Percentiles rank a stretch among this genome's conserved stretches.
These are phyloP conservation scores for Talaromyces adpressus DNA, from an alignment of 495 filamentous ascomycete species.

Conservation along the genomic window DNA sequence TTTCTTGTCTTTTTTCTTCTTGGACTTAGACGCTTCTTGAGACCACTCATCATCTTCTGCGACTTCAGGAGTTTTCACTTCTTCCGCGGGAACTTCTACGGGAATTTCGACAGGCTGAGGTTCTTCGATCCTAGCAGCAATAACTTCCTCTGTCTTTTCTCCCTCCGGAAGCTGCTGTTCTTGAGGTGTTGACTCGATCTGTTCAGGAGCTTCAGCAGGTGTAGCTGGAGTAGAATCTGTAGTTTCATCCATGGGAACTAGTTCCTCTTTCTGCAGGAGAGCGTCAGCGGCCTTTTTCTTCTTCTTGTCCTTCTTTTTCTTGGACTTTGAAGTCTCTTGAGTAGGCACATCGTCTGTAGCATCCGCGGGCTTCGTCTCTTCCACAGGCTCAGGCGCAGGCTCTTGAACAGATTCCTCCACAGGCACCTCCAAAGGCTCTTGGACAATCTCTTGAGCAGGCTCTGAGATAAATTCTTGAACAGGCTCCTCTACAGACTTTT, in stretches of 20 bases:
- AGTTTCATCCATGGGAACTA: neutral
- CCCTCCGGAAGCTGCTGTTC: neutral
- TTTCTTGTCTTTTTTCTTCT: slow-evolving; percentile 8
- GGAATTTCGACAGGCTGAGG: neutral
- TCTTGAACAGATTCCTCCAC: neutral
- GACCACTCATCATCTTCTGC: neutral
- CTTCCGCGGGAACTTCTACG: neutral
- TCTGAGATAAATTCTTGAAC: neutral
- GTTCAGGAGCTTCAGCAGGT: neutral
- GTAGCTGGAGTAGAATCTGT: neutral
- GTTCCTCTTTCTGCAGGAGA: neutral
- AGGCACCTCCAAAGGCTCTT: neutral
- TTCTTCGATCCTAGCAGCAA: neutral
- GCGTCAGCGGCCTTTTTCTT: neutral
- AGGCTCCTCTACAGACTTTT: neutral
- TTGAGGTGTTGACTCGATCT: neutral
- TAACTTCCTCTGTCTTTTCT: neutral
- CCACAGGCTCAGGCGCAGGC: neutral
- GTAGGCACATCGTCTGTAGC: neutral
- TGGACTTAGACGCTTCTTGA: neutral
- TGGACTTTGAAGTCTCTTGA: slow-evolving; percentile 4
- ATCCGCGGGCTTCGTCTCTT: neutral
- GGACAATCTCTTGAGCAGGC: neutral
- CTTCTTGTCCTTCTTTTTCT: slow-evolving; percentile 8
- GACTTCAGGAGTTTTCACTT: neutral